phyloP scores from a whole-genome alignment of 2,329 filamentous ascomycete genomes.

The Hyphodiscus sp. region DNA sequence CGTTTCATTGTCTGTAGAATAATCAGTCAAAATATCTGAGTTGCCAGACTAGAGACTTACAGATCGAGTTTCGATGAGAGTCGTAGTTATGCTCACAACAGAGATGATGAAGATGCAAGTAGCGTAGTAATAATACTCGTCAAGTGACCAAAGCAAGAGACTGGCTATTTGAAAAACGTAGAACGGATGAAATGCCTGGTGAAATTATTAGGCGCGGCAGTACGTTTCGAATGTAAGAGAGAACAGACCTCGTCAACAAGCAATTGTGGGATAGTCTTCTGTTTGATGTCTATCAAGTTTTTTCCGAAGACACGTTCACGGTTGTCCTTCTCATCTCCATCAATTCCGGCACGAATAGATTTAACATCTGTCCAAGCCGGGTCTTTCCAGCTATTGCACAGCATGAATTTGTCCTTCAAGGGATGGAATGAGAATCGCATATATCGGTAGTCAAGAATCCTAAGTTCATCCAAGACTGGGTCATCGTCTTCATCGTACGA shows the following conservation, averaged over 20 bases:
- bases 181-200: constrained; percentile 88
- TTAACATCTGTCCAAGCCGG: constrained; percentile 77
- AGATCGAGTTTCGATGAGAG: constrained; percentile 81
- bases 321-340: constrained; percentile 78
- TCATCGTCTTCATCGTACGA: constrained; percentile 68
- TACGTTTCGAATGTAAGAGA: background rate
- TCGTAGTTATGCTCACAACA: constrained; percentile 81
- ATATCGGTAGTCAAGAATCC: constrained; percentile 85
- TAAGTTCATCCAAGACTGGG: constrained; percentile 67
- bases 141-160: constrained; percentile 86
- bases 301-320: constrained; percentile 82
- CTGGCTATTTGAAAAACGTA: constrained; percentile 98
- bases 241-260: constrained; percentile 72
- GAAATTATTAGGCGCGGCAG: constrained; percentile 38
- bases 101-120: constrained; percentile 93
- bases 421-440: constrained; percentile 91
- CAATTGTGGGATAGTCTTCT: constrained; percentile 77
- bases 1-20: constrained; percentile 70
- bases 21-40: constrained; percentile 1
- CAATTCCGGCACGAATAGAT: constrained; percentile 69
- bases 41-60: constrained; percentile 39
- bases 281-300: constrained; percentile 88
- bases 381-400: constrained; percentile 90
- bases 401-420: constrained; percentile 77
- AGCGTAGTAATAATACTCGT: constrained; percentile 97